Base-by-base conservation (phyloP, 495 filamentous ascomycete genomes). In the Aeminium ludgeri region DNA sequence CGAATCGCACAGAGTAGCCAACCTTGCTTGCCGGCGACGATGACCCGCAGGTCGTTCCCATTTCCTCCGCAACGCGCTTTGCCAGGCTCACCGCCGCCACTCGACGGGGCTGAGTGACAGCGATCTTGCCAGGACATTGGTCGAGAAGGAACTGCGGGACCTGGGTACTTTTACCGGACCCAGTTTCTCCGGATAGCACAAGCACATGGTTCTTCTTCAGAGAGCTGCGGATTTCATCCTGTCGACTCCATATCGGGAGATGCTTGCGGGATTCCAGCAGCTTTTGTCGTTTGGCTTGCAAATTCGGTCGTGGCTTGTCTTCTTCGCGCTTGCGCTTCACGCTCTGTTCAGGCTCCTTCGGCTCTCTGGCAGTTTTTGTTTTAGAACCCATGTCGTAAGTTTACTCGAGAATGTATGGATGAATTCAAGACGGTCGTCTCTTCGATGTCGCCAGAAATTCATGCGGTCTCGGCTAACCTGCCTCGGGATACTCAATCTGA, bases 151-250 rank as follows among this genome's bases (percentile, higher is more conserved):
- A 94, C 48, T 96, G 91, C 0, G 86, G 87, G 10, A 94, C 79
- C 57, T 99, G 91, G 0, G 91, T 99, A 65, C 78, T 86, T 62
- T 99, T 99, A 52, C 91, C 91, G 28, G 80, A 86, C 56, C 91
- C 91, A 1, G 91, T 99, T 52, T 94, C 86, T 59, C 91, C 91
- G 17, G 87, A 76, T 20, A 99, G 63, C 0, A 99, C 64, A 40
- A 96, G 66, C 17, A 94, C 71, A 56, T 95, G 73, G 32, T 80
- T 74, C 7, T 76, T 11, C 11, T 63, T 65, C 15, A 96, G 59
- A 3, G 66, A 63, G 20, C 65, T 51, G 2, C 77, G 74, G 38
- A 97, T 86, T 19, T 76, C 69, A 19, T 74, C 62, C 39, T 72
- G 76, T 43, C 81, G 68, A 1, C 64, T 54, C 73, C 84, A 94